These are phyloP conservation scores for Colletotrichum lini DNA, from an alignment of 2,329 filamentous ascomycete genomes.

Conservation along the genomic window DNA sequence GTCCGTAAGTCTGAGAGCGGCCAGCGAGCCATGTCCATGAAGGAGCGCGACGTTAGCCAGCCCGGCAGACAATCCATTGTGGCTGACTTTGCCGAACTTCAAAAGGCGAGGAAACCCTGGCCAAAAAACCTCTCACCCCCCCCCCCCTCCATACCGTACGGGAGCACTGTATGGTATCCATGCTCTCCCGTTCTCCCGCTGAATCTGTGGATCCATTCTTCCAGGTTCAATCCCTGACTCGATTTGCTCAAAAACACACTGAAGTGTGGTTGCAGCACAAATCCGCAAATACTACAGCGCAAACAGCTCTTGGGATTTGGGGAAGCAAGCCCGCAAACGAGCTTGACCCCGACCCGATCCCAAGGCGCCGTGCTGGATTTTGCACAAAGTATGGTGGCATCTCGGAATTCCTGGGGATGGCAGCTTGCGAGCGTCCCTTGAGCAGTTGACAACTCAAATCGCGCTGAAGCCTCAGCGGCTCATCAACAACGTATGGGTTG, in stretches of 20 bases:
- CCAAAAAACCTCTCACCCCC: conserved; percentile 15
- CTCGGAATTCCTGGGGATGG: not conserved
- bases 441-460: conserved; percentile 15
- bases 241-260: conserved; percentile 26
- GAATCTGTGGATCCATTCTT: conserved; percentile 33
- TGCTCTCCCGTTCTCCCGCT: conserved; percentile 40
- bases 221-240: conserved; percentile 30
- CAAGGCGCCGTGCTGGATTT: conserved; percentile 14
- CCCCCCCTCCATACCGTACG: conserved; percentile 38
- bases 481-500: conserved; percentile 7
- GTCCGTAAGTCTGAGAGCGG: conserved; percentile 32
- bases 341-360: not conserved
- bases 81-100: conserved; percentile 26
- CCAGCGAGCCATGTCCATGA: conserved; percentile 10
- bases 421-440: conserved; percentile 1
- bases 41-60: conserved; percentile 19
- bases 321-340: not conserved
- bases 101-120: conserved; percentile 33
- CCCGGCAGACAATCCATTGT: conserved; percentile 25
- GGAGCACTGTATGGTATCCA: conserved; percentile 40
- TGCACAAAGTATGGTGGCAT: conserved; percentile 37
- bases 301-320: conserved; percentile 8
- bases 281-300: conserved; percentile 23
- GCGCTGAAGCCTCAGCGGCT: not conserved
- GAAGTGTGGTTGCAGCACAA: conserved; percentile 12